A percentile compares a stretch with the other conserved stretches of the same genome.
Evolutionary conservation across 176 grass and related monocot genomes (phyloP).

Genomic region (Hordeum vulgare): DNA sequence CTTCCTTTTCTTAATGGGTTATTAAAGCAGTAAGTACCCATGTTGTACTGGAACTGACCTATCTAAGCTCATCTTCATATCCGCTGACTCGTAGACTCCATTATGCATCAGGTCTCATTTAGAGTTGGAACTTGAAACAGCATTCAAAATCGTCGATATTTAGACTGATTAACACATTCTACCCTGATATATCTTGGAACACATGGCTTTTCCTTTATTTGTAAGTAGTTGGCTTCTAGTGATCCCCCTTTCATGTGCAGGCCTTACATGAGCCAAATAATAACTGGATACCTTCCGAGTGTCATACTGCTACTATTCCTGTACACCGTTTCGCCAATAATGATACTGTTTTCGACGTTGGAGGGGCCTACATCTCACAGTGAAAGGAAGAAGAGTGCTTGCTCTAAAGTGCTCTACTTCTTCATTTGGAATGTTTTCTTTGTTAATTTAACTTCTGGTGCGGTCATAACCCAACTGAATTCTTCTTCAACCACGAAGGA

Average conservation of each 20-base stretch:
- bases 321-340: conserved; percentile 67
- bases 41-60: neutral
- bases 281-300: conserved; percentile 96
- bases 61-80: neutral
- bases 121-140: neutral
- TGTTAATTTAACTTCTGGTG: conserved; percentile 80
- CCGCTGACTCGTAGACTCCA: neutral
- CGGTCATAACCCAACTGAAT: conserved; percentile 71
- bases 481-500: conserved; percentile 61
- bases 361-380: conserved; percentile 92
- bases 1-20: conserved; percentile 71
- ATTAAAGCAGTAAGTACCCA: conserved; percentile 67
- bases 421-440: conserved; percentile 95
- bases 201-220: neutral
- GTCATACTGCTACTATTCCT: conserved; percentile 80
- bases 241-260: conserved; percentile 37
- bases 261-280: conserved; percentile 61
- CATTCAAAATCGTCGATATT: neutral
- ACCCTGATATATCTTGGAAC: neutral
- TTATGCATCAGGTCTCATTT: neutral
- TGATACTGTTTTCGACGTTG: conserved; percentile 84
- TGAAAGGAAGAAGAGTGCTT: conserved; percentile 92
- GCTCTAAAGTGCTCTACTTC: conserved; percentile 85
- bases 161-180: neutral
- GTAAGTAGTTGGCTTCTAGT: neutral